Percentiles rank a stretch among this genome's conserved stretches.
These are phyloP conservation scores for Claviceps capensis DNA, from an alignment of 2,329 filamentous ascomycete species.

Conservation along the genomic window DNA sequence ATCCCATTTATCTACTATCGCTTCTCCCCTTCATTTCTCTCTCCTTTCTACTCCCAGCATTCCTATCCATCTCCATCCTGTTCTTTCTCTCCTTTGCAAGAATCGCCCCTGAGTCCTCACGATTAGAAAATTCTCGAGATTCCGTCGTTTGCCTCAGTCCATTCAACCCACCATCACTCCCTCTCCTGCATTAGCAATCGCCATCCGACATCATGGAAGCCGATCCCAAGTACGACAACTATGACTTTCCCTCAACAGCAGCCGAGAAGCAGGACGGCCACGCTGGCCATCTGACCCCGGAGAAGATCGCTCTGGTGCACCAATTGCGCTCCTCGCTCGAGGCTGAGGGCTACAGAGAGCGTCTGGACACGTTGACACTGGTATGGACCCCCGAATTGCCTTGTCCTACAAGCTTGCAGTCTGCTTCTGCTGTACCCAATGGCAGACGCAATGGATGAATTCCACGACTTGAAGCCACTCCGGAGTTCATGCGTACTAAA, in stretches of 20 bases:
- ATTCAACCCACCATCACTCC: background rate
- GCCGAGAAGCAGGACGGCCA: conserved; percentile 61
- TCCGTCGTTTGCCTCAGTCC: background rate
- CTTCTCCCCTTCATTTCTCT: background rate
- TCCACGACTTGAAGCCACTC: no score
- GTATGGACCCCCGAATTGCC: conserved; percentile 33
- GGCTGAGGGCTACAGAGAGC: conserved; percentile 64
- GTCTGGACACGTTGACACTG: conserved; percentile 85
- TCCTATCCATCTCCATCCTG: background rate
- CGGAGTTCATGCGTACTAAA: background rate
- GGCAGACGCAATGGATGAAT: background rate
- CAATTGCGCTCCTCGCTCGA: conserved; percentile 81
- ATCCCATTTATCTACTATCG: background rate
- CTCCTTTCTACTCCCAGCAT: background rate
- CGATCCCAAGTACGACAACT: conserved; percentile 90
- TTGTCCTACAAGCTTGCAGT: background rate
- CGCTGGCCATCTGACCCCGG: conserved; percentile 71
- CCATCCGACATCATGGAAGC: conserved; percentile 35
- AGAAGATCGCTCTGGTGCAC: conserved; percentile 79
- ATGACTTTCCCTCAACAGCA: conserved; percentile 76
- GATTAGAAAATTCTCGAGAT: background rate
- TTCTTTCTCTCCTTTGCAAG: background rate
- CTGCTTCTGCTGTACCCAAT: background rate
- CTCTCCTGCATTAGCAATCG: background rate
- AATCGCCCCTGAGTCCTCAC: background rate